Base-by-base conservation (phyloP, 1,139 yeast species). In the Magnusiomyces ingens region DNA sequence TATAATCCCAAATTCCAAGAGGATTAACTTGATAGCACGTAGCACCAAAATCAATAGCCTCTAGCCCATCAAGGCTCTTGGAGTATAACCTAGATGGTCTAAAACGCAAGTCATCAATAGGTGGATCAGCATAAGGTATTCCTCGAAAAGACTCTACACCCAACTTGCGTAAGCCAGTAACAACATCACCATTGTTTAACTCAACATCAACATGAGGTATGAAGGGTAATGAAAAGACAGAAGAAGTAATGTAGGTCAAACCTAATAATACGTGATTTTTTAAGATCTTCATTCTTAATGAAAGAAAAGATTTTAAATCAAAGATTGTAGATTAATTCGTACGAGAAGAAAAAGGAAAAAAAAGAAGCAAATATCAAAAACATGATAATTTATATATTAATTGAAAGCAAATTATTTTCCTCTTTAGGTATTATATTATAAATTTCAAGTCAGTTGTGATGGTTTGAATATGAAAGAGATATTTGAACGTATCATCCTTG, bases 121-220 rank as follows among this genome's bases (percentile, higher is more conserved):
- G 58, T 2, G 58, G 52, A 17, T 50, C 52, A 15, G 56, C 58
- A 45, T 35, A 56, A 3, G 55, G 55, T 10, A 56, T 56, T 5
- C 58, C 58, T 21, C 51, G 49, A 41, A 54, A 56, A 3, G 48
- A 42, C 37, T 56, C 58, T 2, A 56, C 51, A 32, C 49, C 52
- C n/a, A 46, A 42, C 32, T 54, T 42, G 17, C 45, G 21, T 12
- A 45, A 36, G 26, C 57, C 57, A n/a, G 50, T 49, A 21, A 55
- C 49, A 13, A 46, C 40, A 12, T 55, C 50, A 10, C 48, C 50
- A 18, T 38, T 36, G 18, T 43, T 22, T 3, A 54, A 17, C 5
- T 29, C 38, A 15, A 47, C 43, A 22, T 47, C 22, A n/a, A 47
- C 49, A 37, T 47, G 49, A 13, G 49, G 49, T 17, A 47, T 47